Evolutionary conservation across 352 stramenopile genomes (phyloP).

Genomic region (Pythium pyrilobum): DNA sequence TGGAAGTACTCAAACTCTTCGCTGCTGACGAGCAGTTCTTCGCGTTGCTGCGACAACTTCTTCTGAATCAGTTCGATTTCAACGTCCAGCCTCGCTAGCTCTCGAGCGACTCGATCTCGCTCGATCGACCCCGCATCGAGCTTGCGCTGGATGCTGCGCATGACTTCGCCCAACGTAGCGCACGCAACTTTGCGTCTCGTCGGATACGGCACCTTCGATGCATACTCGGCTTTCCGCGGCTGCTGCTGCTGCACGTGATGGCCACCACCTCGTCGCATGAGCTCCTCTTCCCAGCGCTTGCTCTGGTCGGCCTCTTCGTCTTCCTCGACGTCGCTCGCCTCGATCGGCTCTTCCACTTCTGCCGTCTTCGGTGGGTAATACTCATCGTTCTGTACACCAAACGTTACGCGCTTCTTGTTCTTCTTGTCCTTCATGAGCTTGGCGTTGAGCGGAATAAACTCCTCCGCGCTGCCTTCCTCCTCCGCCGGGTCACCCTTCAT

Average conservation of each 20-base stretch:
- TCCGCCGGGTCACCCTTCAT: constrained; percentile 26
- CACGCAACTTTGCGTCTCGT: constrained; percentile 40
- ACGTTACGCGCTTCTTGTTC: constrained; percentile 57
- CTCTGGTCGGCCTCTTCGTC: constrained; percentile 36
- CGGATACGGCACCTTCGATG: constrained; percentile 31
- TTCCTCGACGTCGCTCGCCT: constrained; percentile 16
- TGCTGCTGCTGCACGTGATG: constrained; percentile 16
- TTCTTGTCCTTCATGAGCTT: constrained; percentile 33
- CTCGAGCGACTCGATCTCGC: constrained; percentile 37
- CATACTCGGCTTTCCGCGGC: neutral
- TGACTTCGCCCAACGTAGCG: constrained; percentile 42
- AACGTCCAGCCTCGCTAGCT: constrained; percentile 46
- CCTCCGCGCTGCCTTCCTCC: constrained; percentile 26
- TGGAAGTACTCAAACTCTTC: constrained; percentile 80
- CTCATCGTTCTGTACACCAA: constrained; percentile 32
- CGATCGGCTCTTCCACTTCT: constrained; percentile 38
- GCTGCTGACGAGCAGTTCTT: constrained; percentile 47
- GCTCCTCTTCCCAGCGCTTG: constrained; percentile 65
- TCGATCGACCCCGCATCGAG: constrained; percentile 41
- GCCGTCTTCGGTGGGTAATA: constrained; percentile 28
- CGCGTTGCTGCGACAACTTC: constrained; percentile 31
- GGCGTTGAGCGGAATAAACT: constrained; percentile 65
- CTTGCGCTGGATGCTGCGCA: constrained; percentile 44
- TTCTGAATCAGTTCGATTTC: constrained; percentile 41
- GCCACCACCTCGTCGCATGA: constrained; percentile 61